Percentiles rank a stretch among this genome's conserved stretches.
phyloP scores from a whole-genome alignment of 441 rosid species.

The Omphalea diandra region DNA sequence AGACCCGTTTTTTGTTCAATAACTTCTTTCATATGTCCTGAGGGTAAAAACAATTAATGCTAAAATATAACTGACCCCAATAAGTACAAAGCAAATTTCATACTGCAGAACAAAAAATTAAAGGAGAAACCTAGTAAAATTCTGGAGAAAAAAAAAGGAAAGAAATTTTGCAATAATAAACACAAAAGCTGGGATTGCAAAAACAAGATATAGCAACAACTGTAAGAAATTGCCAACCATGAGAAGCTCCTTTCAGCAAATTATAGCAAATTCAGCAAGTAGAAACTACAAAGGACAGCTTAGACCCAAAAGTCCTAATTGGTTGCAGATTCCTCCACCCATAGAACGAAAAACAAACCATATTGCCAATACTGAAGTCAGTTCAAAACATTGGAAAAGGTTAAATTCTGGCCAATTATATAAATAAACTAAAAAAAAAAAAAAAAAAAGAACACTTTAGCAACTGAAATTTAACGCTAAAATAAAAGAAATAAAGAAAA shows the following conservation, averaged over 20 bases:
- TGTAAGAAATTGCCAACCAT: background rate
- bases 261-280: no score
- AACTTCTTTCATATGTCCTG: constrained; percentile 62
- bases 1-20: constrained; percentile 44
- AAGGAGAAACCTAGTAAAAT: background rate
- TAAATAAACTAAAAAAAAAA: no score
- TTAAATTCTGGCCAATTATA: no score
- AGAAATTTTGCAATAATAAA: background rate
- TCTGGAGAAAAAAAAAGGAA: background rate
- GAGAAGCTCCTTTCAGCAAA: background rate
- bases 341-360: no score
- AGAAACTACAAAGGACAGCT: no score
- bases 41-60: constrained; percentile 6
- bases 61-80: background rate
- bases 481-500: no score
- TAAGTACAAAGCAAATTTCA: background rate
- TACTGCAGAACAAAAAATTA: background rate
- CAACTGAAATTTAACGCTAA: no score
- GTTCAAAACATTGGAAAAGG: no score
- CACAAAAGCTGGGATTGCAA: background rate
- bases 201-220: background rate
- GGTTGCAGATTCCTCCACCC: no score
- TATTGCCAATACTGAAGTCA: no score
- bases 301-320: no score
- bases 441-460: no score